Evolutionary conservation across 768 basidiomycete species (phyloP), one percentile per base, ranked within the genome.

Genomic region (Agaricus blazei): DNA sequence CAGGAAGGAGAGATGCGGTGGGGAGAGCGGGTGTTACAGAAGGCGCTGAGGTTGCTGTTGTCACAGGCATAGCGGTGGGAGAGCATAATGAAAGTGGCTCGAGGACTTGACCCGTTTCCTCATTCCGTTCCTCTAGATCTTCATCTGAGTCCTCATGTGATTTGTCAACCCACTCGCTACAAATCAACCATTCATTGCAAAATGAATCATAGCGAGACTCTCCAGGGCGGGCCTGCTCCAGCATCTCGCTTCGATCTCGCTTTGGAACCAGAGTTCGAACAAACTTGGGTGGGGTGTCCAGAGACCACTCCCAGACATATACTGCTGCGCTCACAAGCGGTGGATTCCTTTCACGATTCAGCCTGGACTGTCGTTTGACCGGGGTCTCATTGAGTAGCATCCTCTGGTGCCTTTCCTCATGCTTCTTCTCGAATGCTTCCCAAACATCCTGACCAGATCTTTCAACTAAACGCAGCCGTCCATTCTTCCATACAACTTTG

Each of bases 161-260:
- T n/a, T n/a, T n/a, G n/a, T n/a, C n/a, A n/a, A n/a, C 54, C 23
- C 29, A 37, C 26, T 49, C 37, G 4, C 14, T n/a, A 28, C 55
- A 56, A 34, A 48, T 51, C n/a, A 51, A 19, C 56, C 56, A 57
- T 31, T 57, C 56, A 37, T 57, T 57, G 11, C 27, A 43, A 19
- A 37, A 44, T 2, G 56, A 19, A 37, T 57, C 56, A n/a, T 57
- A 57, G 8, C 24, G 40, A 15, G 26, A 43, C 48, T 56, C 48
- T 3, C 5, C 2, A 4, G 34, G 15, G 9, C 46, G 14, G n/a
- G 48, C 40, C 12, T 40, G 9, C 24, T 24, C 37, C 14, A 55
- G 29, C 2, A 44, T 53, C 2, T 53, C 52, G 4, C 31, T n/a
- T 6, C 31, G 27, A 24, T 47, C 24, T 26, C 14, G 27, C n/a